Evolutionary conservation across 352 stramenopile genomes (phyloP), one percentile per base, ranked within the genome.

Genomic region (Lagenidium giganteum): DNA sequence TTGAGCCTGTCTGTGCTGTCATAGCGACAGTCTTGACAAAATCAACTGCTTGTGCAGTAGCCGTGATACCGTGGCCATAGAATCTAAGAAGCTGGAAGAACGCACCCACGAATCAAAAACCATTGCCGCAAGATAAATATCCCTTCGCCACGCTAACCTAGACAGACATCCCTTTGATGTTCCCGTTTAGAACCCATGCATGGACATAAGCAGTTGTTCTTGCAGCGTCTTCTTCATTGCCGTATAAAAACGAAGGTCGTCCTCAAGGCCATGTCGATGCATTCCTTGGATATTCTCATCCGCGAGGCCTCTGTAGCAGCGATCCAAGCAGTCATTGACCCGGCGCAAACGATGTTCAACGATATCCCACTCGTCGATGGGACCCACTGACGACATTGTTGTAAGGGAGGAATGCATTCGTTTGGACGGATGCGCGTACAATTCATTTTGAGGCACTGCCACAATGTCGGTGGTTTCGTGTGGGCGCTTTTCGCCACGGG

Each of bases 151-250:
- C n/a, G n/a, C n/a, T n/a, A n/a, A n/a, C n/a, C n/a, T n/a, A n/a
- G n/a, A n/a, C n/a, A n/a, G n/a, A n/a, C n/a, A n/a, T n/a, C n/a
- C n/a, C 14, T 42, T 21, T 28, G 38, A 52, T 44, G 9, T 54
- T 27, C 33, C 14, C 18, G 37, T n/a, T 29, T 74, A 84, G 32
- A 75, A 84, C 22, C 67, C 68, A 37, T 84, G 69, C 74, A 87
- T 87, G 17, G 76, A 63, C 40, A 84, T 73, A 8, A 87, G 49
- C 18, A 87, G 48, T 22, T 87, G 71, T 55, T 84, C 69, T 42
- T 87, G 74, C 27, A 87, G 57, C 7, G 68, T 68, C 50, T 84
- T 73, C 49, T 87, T 87, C 52, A 87, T 87, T 30, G 70, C 69
- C 1, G 67, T 69, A 54, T 83, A 87, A 48, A 87, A 87, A 3